Evolutionary conservation across 139 green algal genomes (phyloP).

Genomic region (Tetraselmis striata): DNA sequence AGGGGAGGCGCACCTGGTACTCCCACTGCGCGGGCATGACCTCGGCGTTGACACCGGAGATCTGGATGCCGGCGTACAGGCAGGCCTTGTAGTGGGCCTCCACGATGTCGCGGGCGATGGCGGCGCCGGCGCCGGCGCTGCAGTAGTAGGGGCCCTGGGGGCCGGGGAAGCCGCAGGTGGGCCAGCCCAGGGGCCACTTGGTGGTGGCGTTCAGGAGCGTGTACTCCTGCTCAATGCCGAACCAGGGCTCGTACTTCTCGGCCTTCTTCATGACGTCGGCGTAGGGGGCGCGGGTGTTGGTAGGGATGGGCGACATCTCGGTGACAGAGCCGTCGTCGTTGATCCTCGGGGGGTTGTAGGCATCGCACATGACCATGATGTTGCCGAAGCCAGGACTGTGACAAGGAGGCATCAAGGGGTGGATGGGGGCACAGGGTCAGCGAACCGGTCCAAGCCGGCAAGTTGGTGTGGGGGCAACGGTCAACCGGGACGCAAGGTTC

Average conservation of each 20-base stretch:
- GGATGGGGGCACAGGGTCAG: no score
- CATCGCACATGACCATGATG: slow-evolving; percentile 94
- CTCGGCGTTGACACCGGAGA: slow-evolving; percentile 94
- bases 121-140: slow-evolving; percentile 74
- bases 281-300: slow-evolving; percentile 80
- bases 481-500: no score
- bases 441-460: no score
- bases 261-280: slow-evolving; percentile 47
- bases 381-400: slow-evolving; percentile 60
- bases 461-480: no score
- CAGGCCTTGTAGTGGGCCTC: slow-evolving; percentile 96
- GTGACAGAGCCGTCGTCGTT: slow-evolving; percentile 57
- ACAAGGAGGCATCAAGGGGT: neutral
- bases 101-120: slow-evolving; percentile 87
- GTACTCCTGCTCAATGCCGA: slow-evolving; percentile 98
- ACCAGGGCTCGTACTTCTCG: slow-evolving; percentile 82
- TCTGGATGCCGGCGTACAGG: slow-evolving; percentile 84
- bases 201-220: slow-evolving; percentile 89
- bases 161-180: slow-evolving; percentile 79
- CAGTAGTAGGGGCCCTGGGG: slow-evolving; percentile 95
- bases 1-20: slow-evolving; percentile 87
- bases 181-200: slow-evolving; percentile 97
- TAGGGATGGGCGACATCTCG: slow-evolving; percentile 71
- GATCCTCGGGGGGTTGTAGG: slow-evolving; percentile 75
- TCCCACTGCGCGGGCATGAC: slow-evolving; percentile 98